Conservation (phyloP, 2,329 filamentous ascomycete genomes). For the Penicillium digitatum region DNA sequence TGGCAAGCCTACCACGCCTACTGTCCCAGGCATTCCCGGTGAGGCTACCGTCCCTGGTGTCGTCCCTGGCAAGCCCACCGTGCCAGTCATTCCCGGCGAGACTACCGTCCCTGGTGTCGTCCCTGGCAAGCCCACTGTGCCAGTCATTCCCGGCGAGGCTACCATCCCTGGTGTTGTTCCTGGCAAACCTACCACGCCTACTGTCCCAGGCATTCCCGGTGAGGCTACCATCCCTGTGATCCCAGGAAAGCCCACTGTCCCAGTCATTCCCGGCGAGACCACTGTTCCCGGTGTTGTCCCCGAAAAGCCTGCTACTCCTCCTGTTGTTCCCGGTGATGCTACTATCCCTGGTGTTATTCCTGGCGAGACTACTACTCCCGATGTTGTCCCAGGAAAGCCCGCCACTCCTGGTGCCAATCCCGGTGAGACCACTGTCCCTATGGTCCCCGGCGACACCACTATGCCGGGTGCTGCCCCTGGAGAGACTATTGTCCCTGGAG, state of each 20-base stretch:
- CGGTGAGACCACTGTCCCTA: not conserved
- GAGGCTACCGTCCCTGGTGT: not conserved
- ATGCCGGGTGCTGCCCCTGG: not conserved
- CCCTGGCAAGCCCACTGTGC: not conserved
- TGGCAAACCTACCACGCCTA: not conserved
- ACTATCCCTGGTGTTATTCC: not conserved
- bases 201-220: not conserved
- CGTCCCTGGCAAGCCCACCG: not conserved
- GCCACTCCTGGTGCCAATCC: not conserved
- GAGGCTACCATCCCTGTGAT: not conserved
- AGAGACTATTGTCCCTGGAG: not conserved
- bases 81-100: not conserved
- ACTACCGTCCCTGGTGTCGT: not conserved
- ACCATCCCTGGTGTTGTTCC: not conserved
- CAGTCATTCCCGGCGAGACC: not conserved
- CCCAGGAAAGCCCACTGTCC: not conserved
- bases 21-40: not conserved
- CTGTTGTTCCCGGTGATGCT: not conserved
- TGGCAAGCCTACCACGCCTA: not conserved
- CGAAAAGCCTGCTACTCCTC: too few species aligned
- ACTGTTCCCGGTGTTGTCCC: not conserved
- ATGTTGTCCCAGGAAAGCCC: not conserved
- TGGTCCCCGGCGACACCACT: not conserved
- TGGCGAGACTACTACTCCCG: slow-evolving; percentile 2
- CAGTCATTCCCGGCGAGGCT: not conserved